phyloP scores from a whole-genome alignment of 2,329 filamentous ascomycete species.

The Sporothrix pallida region DNA sequence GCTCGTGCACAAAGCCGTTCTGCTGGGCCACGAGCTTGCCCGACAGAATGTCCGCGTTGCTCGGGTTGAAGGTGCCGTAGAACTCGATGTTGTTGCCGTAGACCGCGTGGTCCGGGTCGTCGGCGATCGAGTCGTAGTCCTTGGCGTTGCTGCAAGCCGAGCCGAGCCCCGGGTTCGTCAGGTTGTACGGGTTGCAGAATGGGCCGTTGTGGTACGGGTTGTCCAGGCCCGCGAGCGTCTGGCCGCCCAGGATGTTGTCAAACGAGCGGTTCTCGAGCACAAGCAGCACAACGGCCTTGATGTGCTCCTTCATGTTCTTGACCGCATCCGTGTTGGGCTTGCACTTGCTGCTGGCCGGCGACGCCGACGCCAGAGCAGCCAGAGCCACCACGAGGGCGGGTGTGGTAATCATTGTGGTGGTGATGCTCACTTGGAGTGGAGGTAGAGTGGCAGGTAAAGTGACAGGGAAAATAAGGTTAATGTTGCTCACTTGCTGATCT shows the following conservation, averaged over 20 bases:
- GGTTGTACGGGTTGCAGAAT: slow-evolving; percentile 50
- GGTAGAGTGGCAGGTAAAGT: background rate
- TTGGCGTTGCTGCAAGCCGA: slow-evolving; percentile 44
- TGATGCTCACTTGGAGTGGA: background rate
- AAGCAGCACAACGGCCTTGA: slow-evolving; percentile 56
- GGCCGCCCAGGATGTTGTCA: slow-evolving; percentile 52
- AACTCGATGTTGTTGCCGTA: slow-evolving; percentile 53
- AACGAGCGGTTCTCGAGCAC: slow-evolving; percentile 55
- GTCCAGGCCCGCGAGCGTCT: slow-evolving; percentile 47
- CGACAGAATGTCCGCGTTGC: slow-evolving; percentile 43
- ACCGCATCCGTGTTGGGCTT: slow-evolving; percentile 34
- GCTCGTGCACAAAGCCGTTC: slow-evolving; percentile 51
- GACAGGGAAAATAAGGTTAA: background rate
- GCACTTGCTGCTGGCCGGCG: slow-evolving; percentile 22
- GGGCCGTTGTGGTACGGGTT: slow-evolving; percentile 52
- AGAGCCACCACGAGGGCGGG: slow-evolving; percentile 25
- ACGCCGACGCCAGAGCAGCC: slow-evolving; percentile 31
- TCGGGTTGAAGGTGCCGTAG: slow-evolving; percentile 49
- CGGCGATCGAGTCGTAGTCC: slow-evolving; percentile 49
- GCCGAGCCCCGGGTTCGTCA: slow-evolving; percentile 39
- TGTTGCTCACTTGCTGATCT: too few relatives aligned
- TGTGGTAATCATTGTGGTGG: slow-evolving; percentile 26
- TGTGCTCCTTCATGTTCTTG: slow-evolving; percentile 46
- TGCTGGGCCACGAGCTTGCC: slow-evolving; percentile 36
- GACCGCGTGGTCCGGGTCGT: slow-evolving; percentile 52